Evolutionary conservation across 495 filamentous ascomycete species (phyloP), one percentile per base, ranked within the genome.

Genomic region (Podospora fimiseda): DNA sequence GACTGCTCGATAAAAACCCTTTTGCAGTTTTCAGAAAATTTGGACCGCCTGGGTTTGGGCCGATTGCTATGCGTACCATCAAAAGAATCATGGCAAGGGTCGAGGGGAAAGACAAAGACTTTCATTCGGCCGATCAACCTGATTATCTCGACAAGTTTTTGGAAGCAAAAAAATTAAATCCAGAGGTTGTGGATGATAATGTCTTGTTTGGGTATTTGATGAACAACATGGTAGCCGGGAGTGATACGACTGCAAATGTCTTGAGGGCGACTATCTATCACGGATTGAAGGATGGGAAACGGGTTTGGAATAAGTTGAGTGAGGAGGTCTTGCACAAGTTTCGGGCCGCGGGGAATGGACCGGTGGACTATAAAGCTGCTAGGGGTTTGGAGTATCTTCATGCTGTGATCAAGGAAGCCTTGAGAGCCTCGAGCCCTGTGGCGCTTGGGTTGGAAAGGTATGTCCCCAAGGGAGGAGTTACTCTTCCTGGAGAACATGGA

Each of bases 171-270:
- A 43, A 24, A 9, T 38, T 38, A 9, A 33, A 64, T 30, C 64
- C 68, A 2, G 60, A 62, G 4, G 38, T 16, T 2, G 55, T 68
- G 14, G 46, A 60, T 45, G 58, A 64, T 47, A 50, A 53, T 18
- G 39, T 53, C 6, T 48, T 70, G 9, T 40, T 67, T 9, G 45
- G 44, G 4, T 64, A 57, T 44, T 33, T 62, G 27, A 52, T 66
- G 51, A 63, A 55, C 48, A 70, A 70, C 51, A 60, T 79, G 42
- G 63, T 74, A 16, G 77, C 77, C 11, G 80, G 79, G 4, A 69
- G 71, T 16, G 80, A 83, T 55, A 82, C 80, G 2, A 79, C 76
- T 0, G 74, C 77, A 9, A 78, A 70, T 46, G 61, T 65, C 5
- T 60, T 83, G 6, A 67, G 74, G 39, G 63, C 74, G 0, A 63